phyloP scores from a whole-genome alignment of 805 yeast species.

The Metschnikowia lachancei region DNA sequence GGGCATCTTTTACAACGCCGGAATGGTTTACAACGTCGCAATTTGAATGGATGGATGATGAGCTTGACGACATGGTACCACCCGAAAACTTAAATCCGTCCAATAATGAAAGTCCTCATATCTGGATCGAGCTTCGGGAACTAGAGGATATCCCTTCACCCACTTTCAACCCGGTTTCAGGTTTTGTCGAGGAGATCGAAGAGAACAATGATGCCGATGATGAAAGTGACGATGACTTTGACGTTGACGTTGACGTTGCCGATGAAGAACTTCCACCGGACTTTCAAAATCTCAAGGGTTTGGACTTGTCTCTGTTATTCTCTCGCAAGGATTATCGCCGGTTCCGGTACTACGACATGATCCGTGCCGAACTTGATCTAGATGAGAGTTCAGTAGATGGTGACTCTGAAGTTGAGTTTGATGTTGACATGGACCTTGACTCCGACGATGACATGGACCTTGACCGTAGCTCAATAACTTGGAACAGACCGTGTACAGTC shows the following conservation, averaged over 20 bases:
- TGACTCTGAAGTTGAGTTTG: background rate
- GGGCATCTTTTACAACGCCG: background rate
- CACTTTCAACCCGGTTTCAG: too few species aligned
- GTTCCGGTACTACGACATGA: slow-evolving; percentile 15
- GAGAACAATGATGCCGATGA: background rate
- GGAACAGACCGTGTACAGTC: background rate
- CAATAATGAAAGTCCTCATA: too few species aligned
- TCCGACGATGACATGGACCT: background rate
- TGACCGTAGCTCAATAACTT: too few species aligned
- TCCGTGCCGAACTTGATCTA: slow-evolving; percentile 4
- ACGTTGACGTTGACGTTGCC: too few species aligned
- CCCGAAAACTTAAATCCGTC: too few species aligned
- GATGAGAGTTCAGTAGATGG: background rate
- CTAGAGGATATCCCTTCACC: background rate
- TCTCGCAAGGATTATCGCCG: slow-evolving; percentile 13
- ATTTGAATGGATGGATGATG: background rate
- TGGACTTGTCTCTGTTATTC: slow-evolving; percentile 4
- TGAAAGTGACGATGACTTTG: too few species aligned
- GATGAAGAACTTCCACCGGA: background rate
- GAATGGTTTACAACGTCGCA: background rate
- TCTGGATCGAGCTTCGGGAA: too few species aligned
- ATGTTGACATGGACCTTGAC: background rate
- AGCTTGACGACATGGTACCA: background rate
- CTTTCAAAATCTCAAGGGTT: background rate
- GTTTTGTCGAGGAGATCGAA: background rate